A percentile compares a stretch with the other conserved stretches of the same genome.
These are phyloP conservation scores for Senna siamea DNA, from an alignment of 306 rosid species.

Conservation along the genomic window DNA sequence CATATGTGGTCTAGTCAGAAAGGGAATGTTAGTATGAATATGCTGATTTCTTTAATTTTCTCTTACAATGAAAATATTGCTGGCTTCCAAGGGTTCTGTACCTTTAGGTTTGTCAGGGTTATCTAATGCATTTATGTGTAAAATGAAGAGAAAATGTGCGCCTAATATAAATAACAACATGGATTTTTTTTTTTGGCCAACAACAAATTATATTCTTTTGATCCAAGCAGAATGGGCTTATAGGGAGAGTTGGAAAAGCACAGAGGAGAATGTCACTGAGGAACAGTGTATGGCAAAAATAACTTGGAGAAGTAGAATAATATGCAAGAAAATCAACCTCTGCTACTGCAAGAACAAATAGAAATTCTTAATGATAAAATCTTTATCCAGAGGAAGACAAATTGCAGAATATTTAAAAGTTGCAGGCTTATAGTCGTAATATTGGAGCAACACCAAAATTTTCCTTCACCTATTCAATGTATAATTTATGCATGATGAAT, in stretches of 20 bases:
- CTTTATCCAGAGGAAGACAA: background rate
- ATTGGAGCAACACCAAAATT: no score
- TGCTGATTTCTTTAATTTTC: background rate
- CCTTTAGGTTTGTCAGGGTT: background rate
- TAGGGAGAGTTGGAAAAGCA: no score
- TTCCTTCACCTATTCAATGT: background rate
- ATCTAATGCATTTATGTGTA: background rate
- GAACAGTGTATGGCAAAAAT: background rate
- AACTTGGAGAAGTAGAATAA: background rate
- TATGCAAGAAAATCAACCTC: background rate
- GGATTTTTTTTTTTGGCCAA: background rate
- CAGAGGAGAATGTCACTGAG: no score
- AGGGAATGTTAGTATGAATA: background rate
- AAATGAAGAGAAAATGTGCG: background rate
- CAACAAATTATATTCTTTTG: no score
- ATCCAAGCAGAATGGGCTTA: no score
- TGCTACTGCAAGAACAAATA: background rate
- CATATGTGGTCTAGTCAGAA: background rate
- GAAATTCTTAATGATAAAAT: background rate
- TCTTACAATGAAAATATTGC: background rate
- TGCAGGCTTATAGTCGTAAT: no score
- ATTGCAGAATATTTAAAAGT: no score
- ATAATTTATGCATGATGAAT: background rate
- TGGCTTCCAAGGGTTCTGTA: conserved; percentile 6
- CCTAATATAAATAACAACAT: background rate